Base-by-base conservation (phyloP, 371 early-diverging fungal genomes). In the Coemansia sp. region DNA sequence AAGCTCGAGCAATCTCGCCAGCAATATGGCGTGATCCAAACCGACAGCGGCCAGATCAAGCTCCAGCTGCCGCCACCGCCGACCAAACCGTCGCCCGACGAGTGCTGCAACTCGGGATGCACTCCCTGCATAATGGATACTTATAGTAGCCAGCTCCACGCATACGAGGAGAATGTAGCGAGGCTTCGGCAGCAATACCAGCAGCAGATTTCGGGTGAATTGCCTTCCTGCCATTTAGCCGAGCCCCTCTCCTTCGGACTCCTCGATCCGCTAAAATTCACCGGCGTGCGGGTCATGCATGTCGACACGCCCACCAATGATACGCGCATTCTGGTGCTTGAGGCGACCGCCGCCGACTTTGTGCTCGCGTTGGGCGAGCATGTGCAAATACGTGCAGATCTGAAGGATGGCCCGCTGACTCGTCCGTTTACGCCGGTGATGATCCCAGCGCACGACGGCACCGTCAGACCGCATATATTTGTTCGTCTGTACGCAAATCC, bases 41-140 rank as follows among this genome's bases (percentile, higher is more conserved):
- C 50, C 8, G 60, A 35, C 2, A 41, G 48, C 13, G 54, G 53
- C 9, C 11, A 20, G 14, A 5, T 74, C 0, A 56, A 47, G 16
- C 62, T 74, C 34, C 56, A 48, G 6, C 47, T 74, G 32, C 70
- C 76, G 13, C 66, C 62, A 7, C 41, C 56, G 11, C 76, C 76
- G 5, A 31, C 7, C 31, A 59, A 55, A 49, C 76, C 76, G 5
- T 5, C 13, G 0, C 38, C 63, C 39, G 66, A 59, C 10, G 76
- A 75, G 31, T 75, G 76, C 63, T 75, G 76, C 61, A 32, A 63
- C 32, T 61, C 63, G 3, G 76, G 76, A 13, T 75, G 76, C 63
- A 66, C 70, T 16, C 76, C 76, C 13, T 75, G 76, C 43, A 70
- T 75, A 13, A 34, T 66, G 20, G 70, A 70, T 40, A 66, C 70